Conservation (phyloP, 805 yeast genomes). For the Suhomyces vadensis region DNA sequence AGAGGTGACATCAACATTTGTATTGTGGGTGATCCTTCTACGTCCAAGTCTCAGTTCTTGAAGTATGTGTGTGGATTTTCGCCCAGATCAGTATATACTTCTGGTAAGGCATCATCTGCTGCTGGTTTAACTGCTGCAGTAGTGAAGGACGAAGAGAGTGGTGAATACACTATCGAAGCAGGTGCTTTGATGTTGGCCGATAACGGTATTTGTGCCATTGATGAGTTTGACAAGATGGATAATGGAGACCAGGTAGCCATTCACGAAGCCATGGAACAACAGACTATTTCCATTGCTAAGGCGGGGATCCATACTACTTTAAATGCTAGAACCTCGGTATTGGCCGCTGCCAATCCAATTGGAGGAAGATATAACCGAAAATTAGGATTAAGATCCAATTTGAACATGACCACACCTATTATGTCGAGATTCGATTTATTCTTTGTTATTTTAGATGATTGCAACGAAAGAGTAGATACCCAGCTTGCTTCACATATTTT, state of each 20-base stretch:
- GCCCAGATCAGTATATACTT: slow-evolving; percentile 93
- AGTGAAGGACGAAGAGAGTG: slow-evolving; percentile 94
- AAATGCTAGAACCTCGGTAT: slow-evolving; percentile 92
- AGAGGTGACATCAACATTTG: slow-evolving; percentile 97
- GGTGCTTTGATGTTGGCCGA: slow-evolving; percentile 99
- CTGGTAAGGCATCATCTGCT: slow-evolving; percentile 98
- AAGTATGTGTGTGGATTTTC: slow-evolving; percentile 90
- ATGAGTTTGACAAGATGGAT: slow-evolving; percentile 98
- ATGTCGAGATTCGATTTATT: slow-evolving; percentile 97
- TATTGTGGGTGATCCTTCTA: slow-evolving; percentile 96
- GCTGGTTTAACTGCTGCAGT: slow-evolving; percentile 99
- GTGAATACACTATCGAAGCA: slow-evolving; percentile 96
- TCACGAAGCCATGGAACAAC: slow-evolving; percentile 99
- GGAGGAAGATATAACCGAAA: slow-evolving; percentile 96
- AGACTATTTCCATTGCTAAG: slow-evolving; percentile 95
- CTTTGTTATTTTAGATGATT: slow-evolving; percentile 91
- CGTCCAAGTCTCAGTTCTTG: slow-evolving; percentile 93
- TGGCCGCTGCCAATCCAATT: slow-evolving; percentile 98
- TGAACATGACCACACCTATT: slow-evolving; percentile 96
- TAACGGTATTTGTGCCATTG: slow-evolving; percentile 97
- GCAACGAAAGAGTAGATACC: slow-evolving; percentile 87
- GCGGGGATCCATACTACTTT: slow-evolving; percentile 98
- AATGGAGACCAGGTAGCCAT: slow-evolving; percentile 93
- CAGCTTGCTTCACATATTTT: slow-evolving; percentile 92
- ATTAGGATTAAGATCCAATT: slow-evolving; percentile 76